These are phyloP conservation scores for Apiospora arundinis DNA, from an alignment of 2,329 filamentous ascomycete genomes.

Conservation along the genomic window DNA sequence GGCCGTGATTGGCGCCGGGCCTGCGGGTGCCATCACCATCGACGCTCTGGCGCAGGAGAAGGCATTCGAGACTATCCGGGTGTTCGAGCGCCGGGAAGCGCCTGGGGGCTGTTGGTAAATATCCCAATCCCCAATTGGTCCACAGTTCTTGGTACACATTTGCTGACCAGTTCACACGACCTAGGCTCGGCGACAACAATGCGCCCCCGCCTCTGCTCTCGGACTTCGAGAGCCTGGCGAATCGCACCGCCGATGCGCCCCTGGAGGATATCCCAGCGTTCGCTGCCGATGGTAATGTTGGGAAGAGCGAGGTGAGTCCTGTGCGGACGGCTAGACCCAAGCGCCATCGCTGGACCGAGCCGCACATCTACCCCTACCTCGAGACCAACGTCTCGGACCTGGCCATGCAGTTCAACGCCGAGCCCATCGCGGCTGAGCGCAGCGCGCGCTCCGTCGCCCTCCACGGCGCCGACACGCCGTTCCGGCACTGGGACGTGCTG, in stretches of 20 bases:
- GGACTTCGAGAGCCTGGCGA: slow-evolving; percentile 53
- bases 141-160: background rate
- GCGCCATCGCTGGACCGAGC: slow-evolving; percentile 60
- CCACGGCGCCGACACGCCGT: slow-evolving; percentile 65
- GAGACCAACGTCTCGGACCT: slow-evolving; percentile 68
- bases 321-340: slow-evolving; percentile 47
- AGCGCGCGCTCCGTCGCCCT: slow-evolving; percentile 49
- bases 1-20: slow-evolving; percentile 67
- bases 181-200: slow-evolving; percentile 39
- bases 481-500: slow-evolving; percentile 66
- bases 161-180: slow-evolving; percentile 44
- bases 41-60: slow-evolving; percentile 66
- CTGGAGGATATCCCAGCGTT: background rate
- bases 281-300: slow-evolving; percentile 51
- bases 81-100: slow-evolving; percentile 66
- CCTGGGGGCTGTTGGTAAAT: slow-evolving; percentile 67
- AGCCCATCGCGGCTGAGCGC: slow-evolving; percentile 54
- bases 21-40: slow-evolving; percentile 64
- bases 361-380: slow-evolving; percentile 66
- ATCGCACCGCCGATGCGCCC: slow-evolving; percentile 56
- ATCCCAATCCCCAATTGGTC: background rate
- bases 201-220: slow-evolving; percentile 47
- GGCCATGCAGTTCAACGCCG: slow-evolving; percentile 66
- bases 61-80: slow-evolving; percentile 62
- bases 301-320: slow-evolving; percentile 34